phyloP scores from a whole-genome alignment of 768 basidiomycete genomes.

The Dentipellis fragilis region DNA sequence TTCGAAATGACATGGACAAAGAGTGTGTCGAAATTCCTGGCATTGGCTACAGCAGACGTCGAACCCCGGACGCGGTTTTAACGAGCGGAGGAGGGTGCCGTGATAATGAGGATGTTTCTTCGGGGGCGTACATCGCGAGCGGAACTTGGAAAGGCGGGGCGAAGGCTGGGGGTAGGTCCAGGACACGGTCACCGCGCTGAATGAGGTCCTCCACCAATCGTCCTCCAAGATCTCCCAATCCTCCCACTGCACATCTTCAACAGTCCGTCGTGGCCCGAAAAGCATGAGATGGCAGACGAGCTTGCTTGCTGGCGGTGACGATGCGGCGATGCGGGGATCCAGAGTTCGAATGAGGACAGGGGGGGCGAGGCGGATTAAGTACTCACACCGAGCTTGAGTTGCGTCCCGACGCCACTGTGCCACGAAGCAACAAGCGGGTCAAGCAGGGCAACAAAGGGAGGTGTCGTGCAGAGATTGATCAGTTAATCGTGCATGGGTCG shows the following conservation, averaged over 20 bases:
- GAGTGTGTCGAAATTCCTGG: slow-evolving; percentile 7
- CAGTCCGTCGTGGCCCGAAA: slow-evolving; percentile 1
- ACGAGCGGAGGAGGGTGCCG: slow-evolving; percentile 5
- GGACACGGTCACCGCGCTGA: background rate
- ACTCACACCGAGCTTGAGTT: too few relatives aligned
- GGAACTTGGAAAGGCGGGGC: background rate
- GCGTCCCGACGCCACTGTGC: too few relatives aligned
- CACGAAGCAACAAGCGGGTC: too few relatives aligned
- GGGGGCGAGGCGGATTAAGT: too few relatives aligned
- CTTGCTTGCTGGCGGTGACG: background rate
- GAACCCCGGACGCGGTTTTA: background rate
- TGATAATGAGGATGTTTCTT: background rate
- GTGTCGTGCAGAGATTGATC: too few relatives aligned
- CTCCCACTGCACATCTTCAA: slow-evolving; percentile 6
- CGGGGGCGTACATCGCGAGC: background rate
- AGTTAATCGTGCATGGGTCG: too few relatives aligned
- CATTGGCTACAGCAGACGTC: slow-evolving; percentile 8
- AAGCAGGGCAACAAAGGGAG: too few relatives aligned
- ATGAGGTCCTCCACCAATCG: slow-evolving; percentile 13
- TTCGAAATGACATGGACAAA: background rate
- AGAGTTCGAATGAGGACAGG: too few relatives aligned
- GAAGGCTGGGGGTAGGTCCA: background rate
- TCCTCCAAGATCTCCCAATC: slow-evolving; percentile 13
- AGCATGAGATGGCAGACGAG: slow-evolving; percentile 5
- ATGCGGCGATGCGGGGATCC: too few relatives aligned